Evolutionary conservation across 257 asterid genomes (phyloP).

Genomic region (Jacaranda mimosifolia): DNA sequence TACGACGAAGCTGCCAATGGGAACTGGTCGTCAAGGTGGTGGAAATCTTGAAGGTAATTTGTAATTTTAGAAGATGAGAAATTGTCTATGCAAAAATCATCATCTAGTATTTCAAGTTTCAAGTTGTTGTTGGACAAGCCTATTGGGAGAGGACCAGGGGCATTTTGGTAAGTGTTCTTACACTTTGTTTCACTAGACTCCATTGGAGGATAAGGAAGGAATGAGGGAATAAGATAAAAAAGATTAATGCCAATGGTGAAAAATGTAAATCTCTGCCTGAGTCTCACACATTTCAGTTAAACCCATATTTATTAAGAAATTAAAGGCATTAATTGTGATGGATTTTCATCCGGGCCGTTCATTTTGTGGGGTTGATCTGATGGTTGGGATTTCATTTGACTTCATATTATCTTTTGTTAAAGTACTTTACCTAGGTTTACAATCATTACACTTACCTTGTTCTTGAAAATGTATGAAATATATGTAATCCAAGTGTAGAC

Average conservation of each 20-base stretch:
- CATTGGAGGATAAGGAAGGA: slow-evolving; percentile 36
- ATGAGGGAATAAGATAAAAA: slow-evolving; percentile 8
- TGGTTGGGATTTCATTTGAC: slow-evolving; percentile 23
- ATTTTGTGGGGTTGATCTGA: slow-evolving; percentile 31
- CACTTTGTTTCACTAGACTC: slow-evolving; percentile 35
- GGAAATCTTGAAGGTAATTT: slow-evolving; percentile 59
- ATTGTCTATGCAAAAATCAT: slow-evolving; percentile 47
- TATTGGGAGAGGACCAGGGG: slow-evolving; percentile 31
- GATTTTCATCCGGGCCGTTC: slow-evolving; percentile 38
- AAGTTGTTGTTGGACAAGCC: slow-evolving; percentile 35
- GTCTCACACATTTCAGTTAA: slow-evolving; percentile 40
- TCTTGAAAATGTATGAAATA: background rate
- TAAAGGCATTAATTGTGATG: slow-evolving; percentile 40
- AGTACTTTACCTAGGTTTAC: background rate
- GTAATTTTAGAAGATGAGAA: slow-evolving; percentile 42
- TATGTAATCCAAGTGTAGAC: background rate
- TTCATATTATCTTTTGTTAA: background rate
- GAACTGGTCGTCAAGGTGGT: slow-evolving; percentile 64
- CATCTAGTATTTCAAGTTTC: slow-evolving; percentile 46
- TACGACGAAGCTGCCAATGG: slow-evolving; percentile 39
- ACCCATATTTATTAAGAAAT: slow-evolving; percentile 39
- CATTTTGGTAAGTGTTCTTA: slow-evolving; percentile 15
- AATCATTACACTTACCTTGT: slow-evolving; percentile 20
- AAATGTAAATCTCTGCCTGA: slow-evolving; percentile 42
- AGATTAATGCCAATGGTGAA: background rate